These are phyloP conservation scores for Mycena filopes DNA, from an alignment of 768 basidiomycete genomes.

Conservation along the genomic window DNA sequence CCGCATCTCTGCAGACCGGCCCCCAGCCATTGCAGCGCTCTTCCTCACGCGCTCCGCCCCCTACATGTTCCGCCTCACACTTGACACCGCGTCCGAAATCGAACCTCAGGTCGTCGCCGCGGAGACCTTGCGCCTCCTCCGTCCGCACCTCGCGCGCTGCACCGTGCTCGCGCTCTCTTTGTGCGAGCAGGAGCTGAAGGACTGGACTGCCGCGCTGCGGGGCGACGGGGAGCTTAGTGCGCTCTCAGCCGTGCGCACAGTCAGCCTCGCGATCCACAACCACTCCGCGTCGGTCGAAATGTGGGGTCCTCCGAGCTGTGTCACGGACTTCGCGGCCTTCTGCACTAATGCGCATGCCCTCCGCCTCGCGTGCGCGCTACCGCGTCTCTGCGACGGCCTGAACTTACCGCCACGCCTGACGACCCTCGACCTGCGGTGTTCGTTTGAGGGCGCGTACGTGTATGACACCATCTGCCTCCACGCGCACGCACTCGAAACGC, in stretches of 20 bases:
- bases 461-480: background rate
- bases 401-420: background rate
- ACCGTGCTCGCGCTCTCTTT: slow-evolving; percentile 5
- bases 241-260: background rate
- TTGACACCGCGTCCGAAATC: background rate
- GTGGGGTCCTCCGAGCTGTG: slow-evolving; percentile 8
- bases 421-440: slow-evolving; percentile 12
- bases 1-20: background rate
- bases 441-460: slow-evolving; percentile 2
- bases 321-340: background rate
- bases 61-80: slow-evolving; percentile 2
- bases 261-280: slow-evolving; percentile 10
- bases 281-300: slow-evolving; percentile 11
- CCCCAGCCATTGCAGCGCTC: background rate
- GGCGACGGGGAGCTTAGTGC: too few relatives aligned
- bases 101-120: background rate
- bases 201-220: background rate
- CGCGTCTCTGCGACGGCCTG: background rate
- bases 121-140: background rate
- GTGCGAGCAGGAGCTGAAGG: background rate
- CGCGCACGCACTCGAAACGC: background rate
- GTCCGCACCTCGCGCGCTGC: slow-evolving; percentile 4
- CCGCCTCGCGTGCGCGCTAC: background rate
- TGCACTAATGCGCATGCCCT: background rate
- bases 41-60: background rate